Evolutionary conservation across 148 eudicot species (phyloP), one percentile per base, ranked within the genome.

Genomic region (Rhododendron griersonianum): DNA sequence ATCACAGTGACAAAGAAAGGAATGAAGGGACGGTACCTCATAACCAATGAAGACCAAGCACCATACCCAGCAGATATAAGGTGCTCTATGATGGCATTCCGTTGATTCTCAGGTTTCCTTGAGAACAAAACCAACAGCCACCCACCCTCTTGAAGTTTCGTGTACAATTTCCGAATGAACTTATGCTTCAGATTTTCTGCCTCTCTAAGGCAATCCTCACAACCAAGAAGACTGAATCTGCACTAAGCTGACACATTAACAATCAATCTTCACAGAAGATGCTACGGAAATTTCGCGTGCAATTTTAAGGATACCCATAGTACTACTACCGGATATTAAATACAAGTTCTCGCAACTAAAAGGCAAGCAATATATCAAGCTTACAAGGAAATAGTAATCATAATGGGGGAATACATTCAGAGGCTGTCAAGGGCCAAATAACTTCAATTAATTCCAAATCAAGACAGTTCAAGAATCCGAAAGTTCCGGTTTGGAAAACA

Each of bases 71-170:
- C 76, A 73, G 89, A 88, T 45, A 71, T 53, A 80, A 91, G 92
- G 83, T 75, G 14, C 74, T 89, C 80, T 8, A 51, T 37, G 78
- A 87, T 89, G 63, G 59, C 78, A 86, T 83, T 85, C 33, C 87
- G 81, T 53, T 77, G 87, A 51, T 71, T 84, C 79, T 89, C 91
- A 16, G 85, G 84, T 83, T 86, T 85, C 87, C 92, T 89, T 63
- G 92, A 87, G 39, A 87, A 47, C 84, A 91, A 85, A 78, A 91
- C 69, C 85, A 87, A 79, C 30, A 80, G 82, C 91, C 91, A 91
- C 11, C 89, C 90, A 77, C 81, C 85, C 77, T 84, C 86, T 76
- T 65, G 89, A 79, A 91, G 90, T 82, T 85, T 91, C n/a, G 23
- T 80, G 88, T 87, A 91, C 69, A 91, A 55, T 33, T 65, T 86